Evolutionary conservation across 345 rosid genomes (phyloP), one percentile per base, ranked within the genome.

Genomic region (Lepidium africanum): DNA sequence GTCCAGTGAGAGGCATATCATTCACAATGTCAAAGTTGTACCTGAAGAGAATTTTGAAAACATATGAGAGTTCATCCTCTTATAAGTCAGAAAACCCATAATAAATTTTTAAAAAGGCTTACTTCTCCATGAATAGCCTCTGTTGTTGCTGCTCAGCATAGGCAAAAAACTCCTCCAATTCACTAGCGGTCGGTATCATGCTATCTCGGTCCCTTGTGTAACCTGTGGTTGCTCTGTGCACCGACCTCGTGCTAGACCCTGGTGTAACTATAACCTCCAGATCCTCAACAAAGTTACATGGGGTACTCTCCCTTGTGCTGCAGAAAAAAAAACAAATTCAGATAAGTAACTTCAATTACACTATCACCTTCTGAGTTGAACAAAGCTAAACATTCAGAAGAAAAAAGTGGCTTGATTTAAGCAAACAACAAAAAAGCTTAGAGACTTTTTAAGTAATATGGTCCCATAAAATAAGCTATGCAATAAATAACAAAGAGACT

Each of bases 1-100:
- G 87, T 46, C 96, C 97, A 0, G 80, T 75, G 41, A 89, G 89
- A 9, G 97, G 96, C 52, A 74, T 3, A 47, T 87, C 98, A 40
- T 79, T 92, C 77, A 72, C 80, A 25, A 86, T 60, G 74, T 92
- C 98, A 60, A 87, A 92, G 89, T 92, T 86, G 79, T 85, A 89
- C 85, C 96, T 89, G 83, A 60, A 75, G 11, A 48, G 9, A 49
- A 39, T 23, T 19, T 15, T 7, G 38, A 55, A 38, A 46, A 48
- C 36, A 37, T 13, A 21, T 27, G 10, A 65, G 47, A 54, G 8
- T 30, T 39, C 54, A 50, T 58, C 3, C 5, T 57, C 39, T 58
- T 1, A 0, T 19, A 48, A 47, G 27, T 51, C 49, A 32, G 6
- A 40, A 48, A 53, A 30, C 10, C 33, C 2, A 19, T 0, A 53